Conservation (phyloP, 192 early-diverging fungal species). For the Podila epigama region DNA sequence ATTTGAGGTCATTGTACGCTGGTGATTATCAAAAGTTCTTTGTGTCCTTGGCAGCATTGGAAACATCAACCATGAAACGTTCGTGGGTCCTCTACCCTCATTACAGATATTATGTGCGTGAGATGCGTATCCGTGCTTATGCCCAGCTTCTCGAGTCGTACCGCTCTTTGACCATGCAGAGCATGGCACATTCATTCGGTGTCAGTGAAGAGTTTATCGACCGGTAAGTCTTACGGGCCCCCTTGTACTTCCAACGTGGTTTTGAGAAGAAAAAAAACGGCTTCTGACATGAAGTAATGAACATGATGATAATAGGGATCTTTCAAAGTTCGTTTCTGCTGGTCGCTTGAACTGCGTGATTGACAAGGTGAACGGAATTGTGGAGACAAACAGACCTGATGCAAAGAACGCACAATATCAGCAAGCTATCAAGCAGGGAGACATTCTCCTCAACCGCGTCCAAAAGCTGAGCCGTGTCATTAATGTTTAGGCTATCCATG, state of each 20-base stretch:
- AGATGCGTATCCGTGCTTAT: conserved; percentile 98
- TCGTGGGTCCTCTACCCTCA: conserved; percentile 90
- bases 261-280: neutral
- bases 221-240: conserved; percentile 57
- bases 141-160: conserved; percentile 97
- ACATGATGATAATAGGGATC: conserved; percentile 65
- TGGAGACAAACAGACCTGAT: conserved; percentile 98
- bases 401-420: conserved; percentile 99
- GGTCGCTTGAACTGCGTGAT: conserved; percentile 98
- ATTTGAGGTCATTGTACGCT: conserved; percentile 87
- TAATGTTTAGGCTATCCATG: conserved; percentile 66
- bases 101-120: conserved; percentile 92
- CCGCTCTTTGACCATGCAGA: conserved; percentile 90
- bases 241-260: neutral
- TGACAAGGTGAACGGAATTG: conserved; percentile 98
- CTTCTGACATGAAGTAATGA: neutral
- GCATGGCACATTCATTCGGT: conserved; percentile 97
- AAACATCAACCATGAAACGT: conserved; percentile 71
- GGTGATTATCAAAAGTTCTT: conserved; percentile 97
- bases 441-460: conserved; percentile 91
- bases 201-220: conserved; percentile 96
- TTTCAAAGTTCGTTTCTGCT: conserved; percentile 93
- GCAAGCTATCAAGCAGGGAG: conserved; percentile 94
- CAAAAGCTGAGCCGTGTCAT: conserved; percentile 97
- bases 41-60: conserved; percentile 82